Conservation (phyloP, 2,329 filamentous ascomycete species). For the Talaromyces sp. region DNA sequence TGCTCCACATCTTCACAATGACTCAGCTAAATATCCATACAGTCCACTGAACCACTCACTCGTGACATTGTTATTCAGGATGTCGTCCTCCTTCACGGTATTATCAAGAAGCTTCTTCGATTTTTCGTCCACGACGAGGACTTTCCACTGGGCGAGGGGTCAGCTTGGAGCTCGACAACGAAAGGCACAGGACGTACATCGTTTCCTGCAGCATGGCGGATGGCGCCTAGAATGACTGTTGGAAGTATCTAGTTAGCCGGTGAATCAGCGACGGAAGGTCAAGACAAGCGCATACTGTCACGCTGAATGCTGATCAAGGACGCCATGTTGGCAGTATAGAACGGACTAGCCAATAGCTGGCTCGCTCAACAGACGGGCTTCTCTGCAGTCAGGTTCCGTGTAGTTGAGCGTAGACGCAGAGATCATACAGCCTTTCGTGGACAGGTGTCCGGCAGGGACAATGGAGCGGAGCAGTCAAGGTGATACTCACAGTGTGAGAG, state of each 20-base stretch:
- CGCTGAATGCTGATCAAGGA: slow-evolving; percentile 80
- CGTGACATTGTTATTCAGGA: slow-evolving; percentile 92
- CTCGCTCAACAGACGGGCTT: background rate
- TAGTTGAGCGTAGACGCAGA: slow-evolving; percentile 1
- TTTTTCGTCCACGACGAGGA: slow-evolving; percentile 80
- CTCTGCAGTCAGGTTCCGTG: background rate
- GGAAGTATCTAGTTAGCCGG: slow-evolving; percentile 1
- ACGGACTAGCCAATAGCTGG: slow-evolving; percentile 7
- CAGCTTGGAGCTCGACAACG: slow-evolving; percentile 8
- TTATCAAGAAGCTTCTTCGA: slow-evolving; percentile 86
- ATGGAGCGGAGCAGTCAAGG: background rate
- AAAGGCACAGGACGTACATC: slow-evolving; percentile 57
- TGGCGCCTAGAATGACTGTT: slow-evolving; percentile 67
- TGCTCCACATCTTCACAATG: slow-evolving; percentile 74
- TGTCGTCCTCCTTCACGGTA: slow-evolving; percentile 90
- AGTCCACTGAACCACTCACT: slow-evolving; percentile 56
- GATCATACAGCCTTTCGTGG: background rate
- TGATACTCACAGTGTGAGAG: slow-evolving; percentile 14
- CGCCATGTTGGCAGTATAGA: slow-evolving; percentile 62
- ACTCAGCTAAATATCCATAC: slow-evolving; percentile 10
- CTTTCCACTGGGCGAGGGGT: slow-evolving; percentile 73
- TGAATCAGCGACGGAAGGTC: background rate
- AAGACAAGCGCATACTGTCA: slow-evolving; percentile 54
- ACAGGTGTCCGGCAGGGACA: background rate
- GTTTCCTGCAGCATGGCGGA: slow-evolving; percentile 74